These are phyloP conservation scores for Vinca minor DNA, from an alignment of 257 asterid species.

Conservation along the genomic window DNA sequence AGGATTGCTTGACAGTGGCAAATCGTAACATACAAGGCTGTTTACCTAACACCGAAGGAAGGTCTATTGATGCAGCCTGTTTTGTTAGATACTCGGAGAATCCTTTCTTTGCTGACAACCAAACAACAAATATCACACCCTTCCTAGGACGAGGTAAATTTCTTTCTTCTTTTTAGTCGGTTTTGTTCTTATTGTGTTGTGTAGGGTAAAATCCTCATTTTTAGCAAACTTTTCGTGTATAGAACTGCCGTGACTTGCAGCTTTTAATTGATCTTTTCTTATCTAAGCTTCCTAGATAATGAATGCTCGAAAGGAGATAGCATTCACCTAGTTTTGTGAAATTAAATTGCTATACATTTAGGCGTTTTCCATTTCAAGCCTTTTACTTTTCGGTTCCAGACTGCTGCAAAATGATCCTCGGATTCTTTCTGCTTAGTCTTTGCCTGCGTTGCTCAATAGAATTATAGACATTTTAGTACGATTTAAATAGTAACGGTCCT, in stretches of 20 bases:
- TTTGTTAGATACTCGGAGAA: conserved; percentile 58
- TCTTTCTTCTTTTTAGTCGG: not conserved
- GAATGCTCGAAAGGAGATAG: not conserved
- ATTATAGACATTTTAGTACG: not conserved
- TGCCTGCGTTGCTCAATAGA: not conserved
- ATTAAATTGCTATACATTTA: not conserved
- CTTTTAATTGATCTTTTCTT: not conserved
- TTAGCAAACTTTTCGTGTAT: not conserved
- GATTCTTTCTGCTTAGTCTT: not conserved
- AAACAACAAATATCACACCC: conserved; percentile 42
- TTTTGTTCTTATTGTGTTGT: not conserved
- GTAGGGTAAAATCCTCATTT: not conserved
- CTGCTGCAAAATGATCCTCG: not conserved
- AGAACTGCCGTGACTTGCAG: not conserved
- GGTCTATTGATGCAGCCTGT: conserved; percentile 71
- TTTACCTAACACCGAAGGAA: conserved; percentile 58
- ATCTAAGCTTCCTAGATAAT: not conserved
- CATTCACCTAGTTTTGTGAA: not conserved
- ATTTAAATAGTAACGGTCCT: not conserved
- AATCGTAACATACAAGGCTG: conserved; percentile 52
- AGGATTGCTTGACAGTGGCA: conserved; percentile 65
- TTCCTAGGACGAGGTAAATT: conserved; percentile 37
- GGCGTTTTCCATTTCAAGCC: not conserved
- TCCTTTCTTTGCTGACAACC: conserved; percentile 55
- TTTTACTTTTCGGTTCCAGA: not conserved